These are phyloP conservation scores for Ogataea paraovalis DNA, from an alignment of 805 yeast genomes.

Conservation along the genomic window DNA sequence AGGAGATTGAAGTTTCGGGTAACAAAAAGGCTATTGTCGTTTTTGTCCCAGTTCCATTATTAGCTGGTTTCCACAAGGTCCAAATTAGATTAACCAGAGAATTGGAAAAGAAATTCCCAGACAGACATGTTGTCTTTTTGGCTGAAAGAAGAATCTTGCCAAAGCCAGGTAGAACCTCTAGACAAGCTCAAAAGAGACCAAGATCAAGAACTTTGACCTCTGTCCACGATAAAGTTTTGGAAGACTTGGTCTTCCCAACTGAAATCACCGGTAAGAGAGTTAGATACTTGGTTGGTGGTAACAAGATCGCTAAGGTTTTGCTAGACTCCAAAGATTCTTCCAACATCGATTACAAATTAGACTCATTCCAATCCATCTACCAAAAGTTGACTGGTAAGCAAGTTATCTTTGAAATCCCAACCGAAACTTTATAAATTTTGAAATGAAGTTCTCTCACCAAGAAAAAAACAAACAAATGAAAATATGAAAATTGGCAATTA, in stretches of 20 bases:
- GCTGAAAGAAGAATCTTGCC: conserved; percentile 99
- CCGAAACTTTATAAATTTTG: conserved; percentile 40
- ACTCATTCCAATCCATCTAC: conserved; percentile 98
- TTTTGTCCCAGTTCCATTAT: conserved; percentile 96
- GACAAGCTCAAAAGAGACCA: conserved; percentile 98
- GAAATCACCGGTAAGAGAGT: conserved; percentile 99
- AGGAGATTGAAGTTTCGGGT: conserved; percentile 96
- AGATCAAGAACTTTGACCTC: conserved; percentile 99
- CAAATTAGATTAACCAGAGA: conserved; percentile 98
- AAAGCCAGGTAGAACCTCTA: conserved; percentile 95
- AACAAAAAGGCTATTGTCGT: conserved; percentile 98
- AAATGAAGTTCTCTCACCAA: not conserved
- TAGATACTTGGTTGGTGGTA: conserved; percentile 98
- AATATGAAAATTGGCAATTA: not conserved
- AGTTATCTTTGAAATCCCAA: conserved; percentile 94
- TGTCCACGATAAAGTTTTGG: conserved; percentile 97
- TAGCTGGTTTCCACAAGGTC: conserved; percentile 91
- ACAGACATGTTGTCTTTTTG: conserved; percentile 97
- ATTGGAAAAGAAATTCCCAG: conserved; percentile 99
- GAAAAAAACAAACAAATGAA: not conserved
- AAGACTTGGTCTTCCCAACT: conserved; percentile 99
- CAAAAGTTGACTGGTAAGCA: conserved; percentile 98
- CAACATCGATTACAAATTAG: conserved; percentile 97
- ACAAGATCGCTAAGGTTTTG: conserved; percentile 95
- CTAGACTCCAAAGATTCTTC: conserved; percentile 97